Base-by-base conservation (phyloP, 108 stramenopile species). In the Tribonema minus region DNA sequence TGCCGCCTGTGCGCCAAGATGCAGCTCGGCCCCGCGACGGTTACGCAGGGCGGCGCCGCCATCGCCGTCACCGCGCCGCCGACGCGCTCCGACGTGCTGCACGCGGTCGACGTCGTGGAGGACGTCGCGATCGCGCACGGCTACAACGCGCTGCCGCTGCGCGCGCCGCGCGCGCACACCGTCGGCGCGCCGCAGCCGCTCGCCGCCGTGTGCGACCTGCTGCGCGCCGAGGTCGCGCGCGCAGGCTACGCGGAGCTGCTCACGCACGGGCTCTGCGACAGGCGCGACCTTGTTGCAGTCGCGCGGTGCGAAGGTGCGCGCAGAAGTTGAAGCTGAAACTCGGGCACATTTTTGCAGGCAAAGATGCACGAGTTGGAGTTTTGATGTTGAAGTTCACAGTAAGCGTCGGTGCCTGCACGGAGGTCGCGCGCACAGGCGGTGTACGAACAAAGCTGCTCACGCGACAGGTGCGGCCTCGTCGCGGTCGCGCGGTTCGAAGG, bases 101-200 rank as follows among this genome's bases (percentile, higher is more conserved):
- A 99, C 73, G 89, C 95, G 2, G 95, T 96, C 31, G 98, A 99
- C 79, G 91, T 99, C 76, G 91, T 94, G 59, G 98, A 99, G 87
- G 98, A 99, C 82, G 90, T 99, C 61, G 98, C 93, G 59, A 96
- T 99, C 80, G 96, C 98, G 34, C 97, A 91, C 79, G 98, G 98
- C 6, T 99, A 95, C 92, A 99, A 99, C 91, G 96, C 96, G 64
- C 91, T 98, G 79, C 87, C 85, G 36, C 61, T 62, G 61, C 4
- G 5, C 5, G 29, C 30, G 61, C 61, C 61, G 29, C 27, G 9
- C 61, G 46, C 46, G 15, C 72, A 84, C 66, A 92, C 93, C 28
- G 90, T 92, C 28, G 96, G 93, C 20, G 85, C 81, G 32, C 92
- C 92, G 65, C 90, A 91, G 71, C 94, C 94, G 23, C 80, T 97